phyloP scores from a whole-genome alignment of 768 basidiomycete species.

The Suillus spraguei region DNA sequence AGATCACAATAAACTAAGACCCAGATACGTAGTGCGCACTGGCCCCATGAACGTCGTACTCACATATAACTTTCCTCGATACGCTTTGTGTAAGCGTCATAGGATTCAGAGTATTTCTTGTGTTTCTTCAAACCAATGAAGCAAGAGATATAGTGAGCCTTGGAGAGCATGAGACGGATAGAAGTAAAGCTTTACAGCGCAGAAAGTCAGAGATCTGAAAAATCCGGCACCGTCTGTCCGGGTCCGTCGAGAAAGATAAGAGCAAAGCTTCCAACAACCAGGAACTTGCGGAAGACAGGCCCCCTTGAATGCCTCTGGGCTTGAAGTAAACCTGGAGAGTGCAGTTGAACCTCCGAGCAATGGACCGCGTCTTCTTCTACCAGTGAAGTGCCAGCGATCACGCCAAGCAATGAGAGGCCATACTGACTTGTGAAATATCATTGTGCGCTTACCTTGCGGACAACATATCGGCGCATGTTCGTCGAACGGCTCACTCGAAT shows the following conservation, averaged over 20 bases:
- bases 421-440: no score
- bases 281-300: conserved; percentile 10
- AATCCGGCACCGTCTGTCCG: no score
- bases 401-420: no score
- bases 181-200: no score
- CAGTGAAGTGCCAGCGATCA: no score
- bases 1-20: conserved; percentile 2
- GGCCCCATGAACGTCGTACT: conserved; percentile 20
- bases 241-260: conserved; percentile 14
- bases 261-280: conserved; percentile 13
- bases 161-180: conserved; percentile 21
- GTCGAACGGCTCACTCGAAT: no score
- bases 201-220: no score
- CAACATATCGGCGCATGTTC: no score
- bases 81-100: conserved; percentile 19
- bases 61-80: conserved; percentile 40
- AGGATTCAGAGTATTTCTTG: conserved; percentile 4
- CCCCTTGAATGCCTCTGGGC: conserved; percentile 2
- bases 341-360: no score
- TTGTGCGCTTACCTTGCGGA: no score
- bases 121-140: conserved; percentile 4
- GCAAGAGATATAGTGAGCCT: conserved; percentile 8
- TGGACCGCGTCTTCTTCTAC: no score
- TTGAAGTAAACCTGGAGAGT: conserved; percentile 13
- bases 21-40: background rate